Evolutionary conservation across 2,329 filamentous ascomycete species (phyloP).

Genomic region (Botrytis squamosa): DNA sequence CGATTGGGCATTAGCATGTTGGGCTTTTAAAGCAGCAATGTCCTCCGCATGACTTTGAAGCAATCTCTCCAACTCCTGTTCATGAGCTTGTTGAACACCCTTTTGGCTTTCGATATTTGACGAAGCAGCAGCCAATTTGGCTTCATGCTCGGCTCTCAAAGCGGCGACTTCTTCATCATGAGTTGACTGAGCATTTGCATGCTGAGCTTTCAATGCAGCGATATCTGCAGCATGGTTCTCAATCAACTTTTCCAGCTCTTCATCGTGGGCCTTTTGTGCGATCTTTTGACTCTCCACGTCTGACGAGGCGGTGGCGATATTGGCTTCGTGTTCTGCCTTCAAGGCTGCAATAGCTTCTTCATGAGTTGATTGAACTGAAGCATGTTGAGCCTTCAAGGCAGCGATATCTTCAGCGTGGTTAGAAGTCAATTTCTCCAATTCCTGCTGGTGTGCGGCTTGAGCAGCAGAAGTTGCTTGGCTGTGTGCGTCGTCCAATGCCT

Average conservation of each 20-base stretch:
- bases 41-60: constrained; percentile 53
- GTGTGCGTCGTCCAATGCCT: constrained; percentile 58
- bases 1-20: constrained; percentile 47
- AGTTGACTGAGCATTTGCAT: constrained; percentile 51
- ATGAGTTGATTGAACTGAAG: constrained; percentile 54
- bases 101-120: background rate
- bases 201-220: constrained; percentile 45
- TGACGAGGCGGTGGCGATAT: background rate
- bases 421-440: constrained; percentile 55
- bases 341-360: constrained; percentile 50
- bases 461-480: constrained; percentile 50
- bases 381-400: constrained; percentile 46
- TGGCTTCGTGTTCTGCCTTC: constrained; percentile 1
- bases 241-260: constrained; percentile 55
- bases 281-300: background rate
- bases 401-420: constrained; percentile 48
- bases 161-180: constrained; percentile 53
- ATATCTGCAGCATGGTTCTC: constrained; percentile 49
- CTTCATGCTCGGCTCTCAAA: background rate
- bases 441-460: constrained; percentile 48
- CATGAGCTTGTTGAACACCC: constrained; percentile 47
- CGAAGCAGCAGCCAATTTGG: background rate
- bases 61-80: constrained; percentile 52
- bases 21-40: constrained; percentile 41
- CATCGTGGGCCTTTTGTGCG: constrained; percentile 49